phyloP scores from a whole-genome alignment of 306 rosid genomes.

The Psophocarpus tetragonolobus region DNA sequence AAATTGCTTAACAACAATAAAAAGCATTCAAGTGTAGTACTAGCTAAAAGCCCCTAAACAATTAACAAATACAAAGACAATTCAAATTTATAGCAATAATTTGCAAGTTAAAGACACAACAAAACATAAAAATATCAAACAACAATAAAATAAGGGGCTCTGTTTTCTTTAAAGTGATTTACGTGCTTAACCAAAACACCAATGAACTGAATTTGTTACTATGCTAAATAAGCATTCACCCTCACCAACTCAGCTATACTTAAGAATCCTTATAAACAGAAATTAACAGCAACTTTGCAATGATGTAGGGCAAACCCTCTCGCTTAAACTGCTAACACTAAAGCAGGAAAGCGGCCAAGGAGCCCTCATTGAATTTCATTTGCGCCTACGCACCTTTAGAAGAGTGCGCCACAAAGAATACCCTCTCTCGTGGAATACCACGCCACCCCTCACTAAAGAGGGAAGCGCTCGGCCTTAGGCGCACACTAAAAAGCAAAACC shows the following conservation, averaged over 20 bases:
- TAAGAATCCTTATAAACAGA: background rate
- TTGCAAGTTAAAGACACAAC: background rate
- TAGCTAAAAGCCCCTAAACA: background rate
- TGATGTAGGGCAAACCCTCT: slow-evolving; percentile 31
- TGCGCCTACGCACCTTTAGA: slow-evolving; percentile 38
- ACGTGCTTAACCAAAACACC: background rate
- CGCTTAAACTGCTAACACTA: slow-evolving; percentile 35
- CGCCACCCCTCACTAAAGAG: slow-evolving; percentile 46
- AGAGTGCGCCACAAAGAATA: slow-evolving; percentile 37
- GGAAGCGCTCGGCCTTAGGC: slow-evolving; percentile 51
- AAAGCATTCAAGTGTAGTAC: background rate
- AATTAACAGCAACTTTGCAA: no score
- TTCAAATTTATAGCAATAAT: background rate
- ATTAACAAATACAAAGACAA: background rate
- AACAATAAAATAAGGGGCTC: background rate
- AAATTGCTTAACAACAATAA: background rate
- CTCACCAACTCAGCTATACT: background rate
- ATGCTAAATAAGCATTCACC: background rate
- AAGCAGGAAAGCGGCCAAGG: slow-evolving; percentile 37
- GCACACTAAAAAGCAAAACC: background rate
- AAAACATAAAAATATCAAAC: background rate
- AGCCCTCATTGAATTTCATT: background rate
- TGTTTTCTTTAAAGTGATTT: background rate
- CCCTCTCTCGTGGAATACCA: slow-evolving; percentile 45
- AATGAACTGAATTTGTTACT: background rate